A percentile compares a stretch with the other conserved stretches of the same genome.
phyloP scores from a whole-genome alignment of 2,329 filamentous ascomycete species.

The Dactylonectria macrodidyma region DNA sequence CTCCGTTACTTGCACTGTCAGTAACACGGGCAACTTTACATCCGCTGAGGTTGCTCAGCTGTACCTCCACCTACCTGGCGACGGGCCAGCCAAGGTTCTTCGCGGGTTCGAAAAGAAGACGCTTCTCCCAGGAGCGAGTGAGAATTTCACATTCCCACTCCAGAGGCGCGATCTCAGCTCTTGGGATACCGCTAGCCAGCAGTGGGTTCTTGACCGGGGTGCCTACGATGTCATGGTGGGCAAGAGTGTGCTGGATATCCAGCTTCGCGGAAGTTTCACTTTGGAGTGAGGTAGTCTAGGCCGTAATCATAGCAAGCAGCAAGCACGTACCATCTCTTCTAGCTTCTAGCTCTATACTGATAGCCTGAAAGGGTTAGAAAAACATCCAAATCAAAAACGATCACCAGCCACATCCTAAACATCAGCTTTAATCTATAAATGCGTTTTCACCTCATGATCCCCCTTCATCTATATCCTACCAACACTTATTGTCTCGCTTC shows the following conservation, averaged over 20 bases:
- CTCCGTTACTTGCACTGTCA: conserved; percentile 70
- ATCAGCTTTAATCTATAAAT: conserved; percentile 11
- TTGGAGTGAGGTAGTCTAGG: no score
- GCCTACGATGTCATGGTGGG: no score
- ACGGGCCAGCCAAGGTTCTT: conserved; percentile 71
- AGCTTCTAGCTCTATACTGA: conserved; percentile 1
- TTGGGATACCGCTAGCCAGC: no score
- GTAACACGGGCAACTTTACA: conserved; percentile 71
- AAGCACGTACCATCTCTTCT: conserved; percentile 1
- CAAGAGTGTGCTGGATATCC: no score
- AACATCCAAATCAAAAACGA: background rate
- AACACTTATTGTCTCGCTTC: conserved; percentile 20
- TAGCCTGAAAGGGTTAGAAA: conserved; percentile 1
- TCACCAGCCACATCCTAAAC: conserved; percentile 12
- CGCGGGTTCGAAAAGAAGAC: conserved; percentile 72
- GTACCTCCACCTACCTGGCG: conserved; percentile 71
- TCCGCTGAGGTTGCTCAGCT: conserved; percentile 71
- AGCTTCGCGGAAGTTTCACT: no score
- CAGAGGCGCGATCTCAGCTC: no score
- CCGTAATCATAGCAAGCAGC: conserved; percentile 4
- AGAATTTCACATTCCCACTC: no score
- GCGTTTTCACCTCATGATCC: conserved; percentile 12
- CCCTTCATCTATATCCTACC: conserved; percentile 16
- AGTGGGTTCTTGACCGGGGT: no score
- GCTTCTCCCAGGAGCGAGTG: no score